phyloP scores from a whole-genome alignment of 345 rosid species.

The Clausena lansium region DNA sequence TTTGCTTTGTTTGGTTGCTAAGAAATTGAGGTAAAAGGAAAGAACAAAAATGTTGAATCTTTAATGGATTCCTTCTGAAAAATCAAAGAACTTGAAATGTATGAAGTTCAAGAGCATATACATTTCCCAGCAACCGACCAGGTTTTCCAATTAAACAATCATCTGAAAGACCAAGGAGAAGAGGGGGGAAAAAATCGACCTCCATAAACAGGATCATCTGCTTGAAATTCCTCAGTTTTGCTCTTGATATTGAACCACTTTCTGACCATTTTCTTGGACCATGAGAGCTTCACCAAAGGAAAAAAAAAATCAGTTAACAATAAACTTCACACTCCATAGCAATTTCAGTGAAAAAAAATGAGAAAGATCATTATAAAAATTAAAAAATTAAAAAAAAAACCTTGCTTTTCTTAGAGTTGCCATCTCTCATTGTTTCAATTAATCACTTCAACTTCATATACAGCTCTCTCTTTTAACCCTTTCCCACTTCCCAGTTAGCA shows the following conservation, averaged over 20 bases:
- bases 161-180: constrained; percentile 4
- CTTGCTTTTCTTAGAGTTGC: constrained; percentile 84
- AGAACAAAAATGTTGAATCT: constrained; percentile 10
- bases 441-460: constrained; percentile 37
- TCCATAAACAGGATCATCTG: constrained; percentile 64
- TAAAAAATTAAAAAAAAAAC: constrained; percentile 27
- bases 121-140: constrained; percentile 20
- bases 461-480: constrained; percentile 19
- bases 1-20: constrained; percentile 5
- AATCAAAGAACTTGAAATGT: not conserved
- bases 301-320: constrained; percentile 4
- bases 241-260: constrained; percentile 92
- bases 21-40: constrained; percentile 13
- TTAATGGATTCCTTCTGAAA: constrained; percentile 8
- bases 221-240: constrained; percentile 82
- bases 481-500: constrained; percentile 19
- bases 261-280: constrained; percentile 92
- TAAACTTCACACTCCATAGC: constrained; percentile 8
- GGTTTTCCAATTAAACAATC: constrained; percentile 10
- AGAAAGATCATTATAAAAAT: not conserved
- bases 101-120: not conserved
- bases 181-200: constrained; percentile 47
- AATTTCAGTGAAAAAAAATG: not conserved
- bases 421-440: constrained; percentile 73
- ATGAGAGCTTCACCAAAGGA: constrained; percentile 68